phyloP scores from a whole-genome alignment of 495 filamentous ascomycete genomes.

The Neurospora terricola region DNA sequence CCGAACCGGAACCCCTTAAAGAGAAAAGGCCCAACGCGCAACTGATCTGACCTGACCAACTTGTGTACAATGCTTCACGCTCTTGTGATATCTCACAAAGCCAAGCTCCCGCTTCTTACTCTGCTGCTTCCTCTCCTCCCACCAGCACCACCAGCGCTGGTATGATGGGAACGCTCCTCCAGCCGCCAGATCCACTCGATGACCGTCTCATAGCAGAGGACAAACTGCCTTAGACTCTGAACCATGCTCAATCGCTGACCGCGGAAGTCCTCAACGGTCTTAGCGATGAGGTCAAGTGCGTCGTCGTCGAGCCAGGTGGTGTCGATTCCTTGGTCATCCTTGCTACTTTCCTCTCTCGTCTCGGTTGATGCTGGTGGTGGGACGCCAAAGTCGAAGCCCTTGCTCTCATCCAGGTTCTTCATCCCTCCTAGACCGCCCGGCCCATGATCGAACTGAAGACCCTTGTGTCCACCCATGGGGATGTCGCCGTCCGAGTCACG shows the following conservation, averaged over 20 bases:
- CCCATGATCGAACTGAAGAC: background rate
- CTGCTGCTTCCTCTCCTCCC: conserved; percentile 4
- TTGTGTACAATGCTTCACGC: background rate
- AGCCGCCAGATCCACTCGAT: conserved; percentile 67
- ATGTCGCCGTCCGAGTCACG: conserved; percentile 34
- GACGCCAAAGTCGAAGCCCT: background rate
- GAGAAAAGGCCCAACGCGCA: background rate
- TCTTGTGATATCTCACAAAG: background rate
- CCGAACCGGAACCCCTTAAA: background rate
- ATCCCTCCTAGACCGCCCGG: background rate
- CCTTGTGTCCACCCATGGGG: conserved; percentile 19
- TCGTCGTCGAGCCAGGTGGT: conserved; percentile 39
- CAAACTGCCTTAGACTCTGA: conserved; percentile 87
- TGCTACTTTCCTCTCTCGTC: background rate
- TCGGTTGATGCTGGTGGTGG: background rate
- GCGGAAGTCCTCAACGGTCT: conserved; percentile 83
- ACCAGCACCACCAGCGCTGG: background rate
- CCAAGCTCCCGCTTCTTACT: conserved; percentile 20
- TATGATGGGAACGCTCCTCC: conserved; percentile 17
- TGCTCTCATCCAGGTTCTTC: background rate
- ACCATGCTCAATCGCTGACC: conserved; percentile 91
- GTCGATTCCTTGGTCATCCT: conserved; percentile 16
- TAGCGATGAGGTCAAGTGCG: conserved; percentile 65
- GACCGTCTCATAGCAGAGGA: conserved; percentile 92
- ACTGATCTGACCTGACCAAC: background rate